Conservation (phyloP, 2,329 filamentous ascomycete genomes). For the Colletotrichum spaethianum region DNA sequence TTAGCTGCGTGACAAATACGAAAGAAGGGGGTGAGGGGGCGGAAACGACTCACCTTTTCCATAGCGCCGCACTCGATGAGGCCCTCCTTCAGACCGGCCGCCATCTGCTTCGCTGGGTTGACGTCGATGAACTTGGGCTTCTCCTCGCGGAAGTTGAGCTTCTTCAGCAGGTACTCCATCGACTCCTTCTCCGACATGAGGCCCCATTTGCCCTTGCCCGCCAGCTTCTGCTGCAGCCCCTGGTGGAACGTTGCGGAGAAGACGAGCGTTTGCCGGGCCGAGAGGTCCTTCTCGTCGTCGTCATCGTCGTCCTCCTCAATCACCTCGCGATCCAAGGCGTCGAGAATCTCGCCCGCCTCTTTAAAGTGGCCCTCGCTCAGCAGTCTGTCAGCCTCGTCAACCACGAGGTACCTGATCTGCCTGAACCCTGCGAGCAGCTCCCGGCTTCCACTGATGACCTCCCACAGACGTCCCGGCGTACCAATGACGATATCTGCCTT, state of each 20-base stretch:
- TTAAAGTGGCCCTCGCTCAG: constrained; percentile 96
- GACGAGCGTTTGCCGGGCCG: constrained; percentile 86
- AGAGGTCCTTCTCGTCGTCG: constrained; percentile 59
- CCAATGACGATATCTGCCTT: constrained; percentile 93
- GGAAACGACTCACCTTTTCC: constrained; percentile 81
- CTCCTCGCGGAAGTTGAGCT: constrained; percentile 87
- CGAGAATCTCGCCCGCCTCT: constrained; percentile 90
- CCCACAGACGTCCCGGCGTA: constrained; percentile 94
- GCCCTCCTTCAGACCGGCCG: constrained; percentile 86
- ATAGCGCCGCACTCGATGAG: constrained; percentile 92
- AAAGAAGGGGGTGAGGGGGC: not conserved
- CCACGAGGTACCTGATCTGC: constrained; percentile 83
- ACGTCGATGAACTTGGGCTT: constrained; percentile 93
- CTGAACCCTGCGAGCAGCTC: constrained; percentile 80
- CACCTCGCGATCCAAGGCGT: constrained; percentile 80
- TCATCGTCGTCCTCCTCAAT: constrained; percentile 70
- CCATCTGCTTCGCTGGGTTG: constrained; percentile 92
- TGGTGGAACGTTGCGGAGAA: constrained; percentile 98
- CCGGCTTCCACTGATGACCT: constrained; percentile 84
- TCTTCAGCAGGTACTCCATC: constrained; percentile 93
- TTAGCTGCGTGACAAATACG: constrained; percentile 40
- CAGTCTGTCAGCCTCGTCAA: constrained; percentile 94
- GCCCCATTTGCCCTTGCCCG: constrained; percentile 76
- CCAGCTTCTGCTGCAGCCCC: constrained; percentile 89
- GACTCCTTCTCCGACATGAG: constrained; percentile 80